Evolutionary conservation across 2,329 filamentous ascomycete species (phyloP), one percentile per base, ranked within the genome.

Genomic region (Phyllosticta paracitricarpa): DNA sequence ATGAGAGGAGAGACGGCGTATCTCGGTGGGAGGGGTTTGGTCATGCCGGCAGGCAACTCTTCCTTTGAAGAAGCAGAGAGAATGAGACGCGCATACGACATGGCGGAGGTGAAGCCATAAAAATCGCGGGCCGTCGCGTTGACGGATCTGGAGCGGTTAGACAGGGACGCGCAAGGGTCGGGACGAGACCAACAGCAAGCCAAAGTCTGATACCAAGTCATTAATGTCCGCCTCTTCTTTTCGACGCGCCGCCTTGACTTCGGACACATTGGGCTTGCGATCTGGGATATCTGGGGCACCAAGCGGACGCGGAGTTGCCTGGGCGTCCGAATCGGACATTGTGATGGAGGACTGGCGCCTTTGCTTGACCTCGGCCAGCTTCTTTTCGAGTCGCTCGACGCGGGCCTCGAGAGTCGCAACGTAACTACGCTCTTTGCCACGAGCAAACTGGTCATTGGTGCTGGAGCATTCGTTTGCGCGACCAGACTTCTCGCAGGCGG

Each of bases 361-460:
- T 58, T 86, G 86, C 75, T 85, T 88, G 35, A 83, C 80, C 63
- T 82, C 79, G 22, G 76, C 73, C 55, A 97, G 82, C 62, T 86
- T 86, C 70, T 85, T 87, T 74, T 96, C 89, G 8, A 97, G 82
- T 74, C 89, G 90, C 73, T 97, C 92, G 66, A 96, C 87, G 62
- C 89, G 87, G 17, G 92, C 85, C 73, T 97, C 93, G n/a, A 99
- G 81, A 0, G 93, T 95, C 7, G 93, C 91, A 54, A 97, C 92
- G 80, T 97, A 99, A 75, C 92, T 97, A 69, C 93, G 82, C 72
- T 97, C 94, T 74, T 97, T 97, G 64, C 94, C 94, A 64, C 91
- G 83, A 0, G 93, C 92, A 75, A 97, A 97, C 72, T 97, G 91
- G 71, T 97, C 93, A 69, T 95, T 97, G 7, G 91, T 92, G 61